Evolutionary conservation across 352 stramenopile species (phyloP).

Genomic region (Globisporangium parvum): DNA sequence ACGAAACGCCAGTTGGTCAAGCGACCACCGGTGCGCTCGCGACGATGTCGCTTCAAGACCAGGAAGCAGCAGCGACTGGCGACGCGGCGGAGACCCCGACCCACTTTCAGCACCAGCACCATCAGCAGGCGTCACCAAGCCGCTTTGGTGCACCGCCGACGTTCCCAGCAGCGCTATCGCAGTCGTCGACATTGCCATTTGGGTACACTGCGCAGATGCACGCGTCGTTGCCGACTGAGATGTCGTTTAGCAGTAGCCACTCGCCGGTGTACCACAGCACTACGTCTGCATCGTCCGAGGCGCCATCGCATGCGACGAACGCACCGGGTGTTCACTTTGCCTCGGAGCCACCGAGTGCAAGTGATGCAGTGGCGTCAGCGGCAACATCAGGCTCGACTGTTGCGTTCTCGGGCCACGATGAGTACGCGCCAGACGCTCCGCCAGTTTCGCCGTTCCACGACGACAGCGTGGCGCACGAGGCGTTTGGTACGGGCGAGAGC

Average conservation of each 20-base stretch:
- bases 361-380: no score
- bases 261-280: no score
- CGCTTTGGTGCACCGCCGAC: not conserved
- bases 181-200: constrained; percentile 1
- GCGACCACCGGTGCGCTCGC: constrained; percentile 5
- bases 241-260: no score
- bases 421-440: not conserved
- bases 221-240: not conserved
- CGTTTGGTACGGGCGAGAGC: not conserved
- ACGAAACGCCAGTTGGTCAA: constrained; percentile 21
- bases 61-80: constrained; percentile 8
- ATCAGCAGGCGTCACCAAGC: no score
- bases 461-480: not conserved
- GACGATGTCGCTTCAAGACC: constrained; percentile 17
- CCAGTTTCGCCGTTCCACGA: not conserved
- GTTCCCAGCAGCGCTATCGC: not conserved
- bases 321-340: not conserved
- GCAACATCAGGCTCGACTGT: constrained; percentile 3
- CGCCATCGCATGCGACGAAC: no score
- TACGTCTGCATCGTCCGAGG: no score
- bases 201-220: not conserved
- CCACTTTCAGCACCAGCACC: not conserved
- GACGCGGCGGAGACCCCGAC: not conserved
- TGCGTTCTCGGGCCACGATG: not conserved
- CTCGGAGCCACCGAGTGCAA: no score